These are phyloP conservation scores for Chrysoporthe puriensis DNA, from an alignment of 2,329 filamentous ascomycete genomes.

Conservation along the genomic window DNA sequence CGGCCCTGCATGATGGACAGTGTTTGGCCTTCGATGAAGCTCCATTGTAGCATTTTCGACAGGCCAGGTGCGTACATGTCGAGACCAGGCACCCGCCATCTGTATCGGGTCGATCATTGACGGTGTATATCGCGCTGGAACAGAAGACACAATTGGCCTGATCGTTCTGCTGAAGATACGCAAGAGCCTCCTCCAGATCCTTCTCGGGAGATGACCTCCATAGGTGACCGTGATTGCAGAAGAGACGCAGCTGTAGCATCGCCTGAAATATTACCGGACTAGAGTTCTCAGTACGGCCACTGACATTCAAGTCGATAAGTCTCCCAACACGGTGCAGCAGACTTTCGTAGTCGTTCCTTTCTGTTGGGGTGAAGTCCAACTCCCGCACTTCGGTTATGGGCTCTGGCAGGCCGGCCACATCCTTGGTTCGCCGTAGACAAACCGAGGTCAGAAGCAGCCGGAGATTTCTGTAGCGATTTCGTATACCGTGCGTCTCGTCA, in stretches of 20 bases:
- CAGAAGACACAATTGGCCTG: constrained; percentile 1
- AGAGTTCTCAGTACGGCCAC: neutral
- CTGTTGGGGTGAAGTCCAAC: neutral
- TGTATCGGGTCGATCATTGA: neutral
- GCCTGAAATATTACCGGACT: constrained; percentile 5
- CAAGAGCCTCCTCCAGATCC: constrained; percentile 1
- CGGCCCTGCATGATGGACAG: neutral
- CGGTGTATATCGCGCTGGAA: neutral
- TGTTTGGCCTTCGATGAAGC: neutral
- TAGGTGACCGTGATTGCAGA: constrained; percentile 8
- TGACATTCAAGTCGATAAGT: neutral
- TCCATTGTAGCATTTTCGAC: neutral
- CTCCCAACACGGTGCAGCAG: neutral
- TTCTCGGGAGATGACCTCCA: neutral
- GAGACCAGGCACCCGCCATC: neutral
- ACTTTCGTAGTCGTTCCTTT: neutral
- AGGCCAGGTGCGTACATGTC: neutral
- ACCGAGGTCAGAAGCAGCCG: constrained; percentile 1
- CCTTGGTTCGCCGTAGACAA: constrained; percentile 1
- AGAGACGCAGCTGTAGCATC: constrained; percentile 6
- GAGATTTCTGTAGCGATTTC: constrained; percentile 1
- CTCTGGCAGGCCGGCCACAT: neutral
- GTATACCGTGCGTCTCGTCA: neutral
- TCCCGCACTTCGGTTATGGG: neutral
- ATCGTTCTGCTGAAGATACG: constrained; percentile 8